These are phyloP conservation scores for Penicilliopsis zonata DNA, from an alignment of 495 filamentous ascomycete species.

Conservation along the genomic window DNA sequence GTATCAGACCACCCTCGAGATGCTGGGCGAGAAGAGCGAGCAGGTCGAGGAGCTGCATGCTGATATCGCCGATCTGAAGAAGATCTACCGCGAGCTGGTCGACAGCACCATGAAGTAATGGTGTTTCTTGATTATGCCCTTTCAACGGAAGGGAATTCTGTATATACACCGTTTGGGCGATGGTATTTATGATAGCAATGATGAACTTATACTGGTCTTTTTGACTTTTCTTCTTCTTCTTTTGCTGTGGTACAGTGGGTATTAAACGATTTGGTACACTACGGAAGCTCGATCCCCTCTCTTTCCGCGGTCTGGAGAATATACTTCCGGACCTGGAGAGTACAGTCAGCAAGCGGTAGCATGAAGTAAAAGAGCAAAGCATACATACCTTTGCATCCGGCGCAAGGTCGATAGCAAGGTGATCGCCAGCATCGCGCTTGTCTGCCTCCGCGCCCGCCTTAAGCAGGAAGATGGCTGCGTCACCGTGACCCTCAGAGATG, in stretches of 20 bases:
- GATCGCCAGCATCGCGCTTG: slow-evolving; percentile 62
- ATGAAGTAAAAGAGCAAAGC: slow-evolving; percentile 3
- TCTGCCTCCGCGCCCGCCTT: slow-evolving; percentile 77
- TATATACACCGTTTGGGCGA: no score
- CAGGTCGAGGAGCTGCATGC: slow-evolving; percentile 77
- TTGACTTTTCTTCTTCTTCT: background rate
- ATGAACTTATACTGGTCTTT: no score
- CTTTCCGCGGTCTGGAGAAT: slow-evolving; percentile 70
- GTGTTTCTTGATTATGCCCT: background rate
- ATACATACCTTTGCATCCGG: slow-evolving; percentile 61
- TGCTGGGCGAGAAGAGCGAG: slow-evolving; percentile 96
- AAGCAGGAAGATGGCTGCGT: slow-evolving; percentile 69
- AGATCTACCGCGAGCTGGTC: slow-evolving; percentile 86
- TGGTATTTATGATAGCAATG: no score
- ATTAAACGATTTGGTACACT: background rate
- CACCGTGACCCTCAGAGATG: slow-evolving; percentile 85
- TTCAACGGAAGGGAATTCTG: no score
- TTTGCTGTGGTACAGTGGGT: background rate
- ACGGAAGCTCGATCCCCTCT: slow-evolving; percentile 65
- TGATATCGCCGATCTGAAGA: slow-evolving; percentile 86
- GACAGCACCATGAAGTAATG: slow-evolving; percentile 64
- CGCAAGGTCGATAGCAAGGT: slow-evolving; percentile 65
- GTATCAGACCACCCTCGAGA: slow-evolving; percentile 84
- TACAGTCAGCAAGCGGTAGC: background rate
- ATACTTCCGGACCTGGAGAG: slow-evolving; percentile 52